Base-by-base conservation (phyloP, 1,284 basidiomycete species). In the Tetrapyrgos nigripes region DNA sequence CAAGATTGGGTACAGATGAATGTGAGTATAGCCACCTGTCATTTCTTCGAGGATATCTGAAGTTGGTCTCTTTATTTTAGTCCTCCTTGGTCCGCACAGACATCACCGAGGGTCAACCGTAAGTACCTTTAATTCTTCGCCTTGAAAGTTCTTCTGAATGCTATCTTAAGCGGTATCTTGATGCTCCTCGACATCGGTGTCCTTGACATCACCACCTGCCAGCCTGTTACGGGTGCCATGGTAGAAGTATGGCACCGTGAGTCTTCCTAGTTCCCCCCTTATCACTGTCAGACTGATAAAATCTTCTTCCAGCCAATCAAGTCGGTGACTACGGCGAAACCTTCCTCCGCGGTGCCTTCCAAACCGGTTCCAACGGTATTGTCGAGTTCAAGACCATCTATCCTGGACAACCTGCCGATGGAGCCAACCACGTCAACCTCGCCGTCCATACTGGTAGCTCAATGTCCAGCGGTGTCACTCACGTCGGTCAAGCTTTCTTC, bases 201-300 rank as follows among this genome's bases (percentile, higher is more conserved):
- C 50, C 79, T 87, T 64, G 83, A 88, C 66, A 78, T 83, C 13
- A 75, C 80, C 48, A 85, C 83, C 3, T 87, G 85, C 72, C 68
- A 82, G 62, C 83, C 85, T 19, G 68, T 86, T 5, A 64, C 73
- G 24, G 76, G 81, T 68, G 81, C 79, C 31, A 78, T 86, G 62
- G 83, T 86, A 45, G 87, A 89, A 64, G 73, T 89, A 47, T 89
- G 87, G 77, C 71, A 70, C 49, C 61, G 76, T 78, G 56, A 65
- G 71, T n/a, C n/a, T 55, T 14, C 14, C 17, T 35, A 11, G 9
- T 27, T 19, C 11, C 13, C 47, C 10, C 17, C 8, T 4, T 23
- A 17, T 9, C 26, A 24, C 3, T 35, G 9, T 14, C n/a, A 19
- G 23, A 4, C 33, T 31, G 17, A n/a, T 35, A 63, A 17, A n/a